These are phyloP conservation scores for Cercospora canescens DNA, from an alignment of 2,329 filamentous ascomycete species.

Conservation along the genomic window DNA sequence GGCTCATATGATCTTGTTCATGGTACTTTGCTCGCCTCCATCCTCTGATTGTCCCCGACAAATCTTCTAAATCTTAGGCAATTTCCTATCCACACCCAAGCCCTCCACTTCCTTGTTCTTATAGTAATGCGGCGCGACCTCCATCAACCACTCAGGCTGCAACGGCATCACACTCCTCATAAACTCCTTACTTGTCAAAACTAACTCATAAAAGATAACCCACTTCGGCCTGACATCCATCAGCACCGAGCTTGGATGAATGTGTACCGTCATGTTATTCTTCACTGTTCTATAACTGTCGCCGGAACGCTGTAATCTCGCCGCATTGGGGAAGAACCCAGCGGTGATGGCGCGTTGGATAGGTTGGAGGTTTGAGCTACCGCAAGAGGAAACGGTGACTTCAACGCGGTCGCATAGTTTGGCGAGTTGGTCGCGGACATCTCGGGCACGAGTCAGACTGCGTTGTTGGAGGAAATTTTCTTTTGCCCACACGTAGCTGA, in stretches of 20 bases:
- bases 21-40: not conserved
- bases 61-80: constrained; percentile 57
- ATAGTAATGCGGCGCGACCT: constrained; percentile 92
- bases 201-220: constrained; percentile 83
- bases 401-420: constrained; percentile 94
- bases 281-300: constrained; percentile 90
- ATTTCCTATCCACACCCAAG: constrained; percentile 73
- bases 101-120: constrained; percentile 87
- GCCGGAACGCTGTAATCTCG: constrained; percentile 77
- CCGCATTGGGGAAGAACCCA: constrained; percentile 93
- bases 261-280: constrained; percentile 81
- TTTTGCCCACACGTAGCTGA: constrained; percentile 79
- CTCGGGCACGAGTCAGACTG: constrained; percentile 81
- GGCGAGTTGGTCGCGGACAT: constrained; percentile 87
- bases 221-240: constrained; percentile 80
- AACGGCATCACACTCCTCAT: constrained; percentile 87
- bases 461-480: constrained; percentile 95
- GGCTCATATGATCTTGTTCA: too few species aligned
- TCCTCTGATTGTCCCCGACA: not conserved
- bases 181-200: constrained; percentile 85
- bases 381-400: constrained; percentile 66
- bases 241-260: constrained; percentile 86
- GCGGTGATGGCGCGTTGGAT: constrained; percentile 87
- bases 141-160: constrained; percentile 78
- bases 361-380: constrained; percentile 69